phyloP scores from a whole-genome alignment of 768 basidiomycete genomes.

The Leccinum aurantiacum region DNA sequence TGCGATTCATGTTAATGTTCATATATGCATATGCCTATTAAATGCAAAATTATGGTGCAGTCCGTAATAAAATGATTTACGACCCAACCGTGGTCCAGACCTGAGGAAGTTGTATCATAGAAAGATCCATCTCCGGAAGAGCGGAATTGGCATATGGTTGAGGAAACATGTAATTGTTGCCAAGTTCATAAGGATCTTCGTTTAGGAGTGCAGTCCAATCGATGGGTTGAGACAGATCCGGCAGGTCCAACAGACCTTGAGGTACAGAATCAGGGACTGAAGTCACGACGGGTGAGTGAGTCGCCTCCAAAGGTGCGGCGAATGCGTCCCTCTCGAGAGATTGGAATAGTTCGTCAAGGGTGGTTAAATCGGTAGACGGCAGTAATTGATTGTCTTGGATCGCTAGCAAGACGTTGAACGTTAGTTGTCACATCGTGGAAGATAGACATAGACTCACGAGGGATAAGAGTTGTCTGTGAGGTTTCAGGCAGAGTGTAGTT shows the following conservation, averaged over 20 bases:
- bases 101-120: slow-evolving; percentile 9
- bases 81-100: not conserved
- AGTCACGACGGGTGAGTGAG: not conserved
- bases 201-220: slow-evolving; percentile 17
- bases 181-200: not conserved
- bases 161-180: not conserved
- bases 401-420: not conserved
- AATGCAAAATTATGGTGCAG: not conserved
- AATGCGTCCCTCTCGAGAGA: slow-evolving; percentile 1
- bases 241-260: not conserved
- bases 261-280: not conserved
- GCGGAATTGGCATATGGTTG: not conserved
- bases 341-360: slow-evolving; percentile 4
- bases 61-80: not conserved
- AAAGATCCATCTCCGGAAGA: slow-evolving; percentile 9
- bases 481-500: slow-evolving; percentile 20
- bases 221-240: slow-evolving; percentile 2
- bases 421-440: not conserved
- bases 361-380: not conserved
- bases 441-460: slow-evolving; percentile 2
- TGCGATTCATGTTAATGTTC: not conserved
- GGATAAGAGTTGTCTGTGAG: not conserved
- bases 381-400: not conserved
- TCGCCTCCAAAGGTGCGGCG: not conserved
- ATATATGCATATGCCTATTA: not conserved